Conservation (phyloP, 768 basidiomycete genomes). For the Coprinopsis sp. region DNA sequence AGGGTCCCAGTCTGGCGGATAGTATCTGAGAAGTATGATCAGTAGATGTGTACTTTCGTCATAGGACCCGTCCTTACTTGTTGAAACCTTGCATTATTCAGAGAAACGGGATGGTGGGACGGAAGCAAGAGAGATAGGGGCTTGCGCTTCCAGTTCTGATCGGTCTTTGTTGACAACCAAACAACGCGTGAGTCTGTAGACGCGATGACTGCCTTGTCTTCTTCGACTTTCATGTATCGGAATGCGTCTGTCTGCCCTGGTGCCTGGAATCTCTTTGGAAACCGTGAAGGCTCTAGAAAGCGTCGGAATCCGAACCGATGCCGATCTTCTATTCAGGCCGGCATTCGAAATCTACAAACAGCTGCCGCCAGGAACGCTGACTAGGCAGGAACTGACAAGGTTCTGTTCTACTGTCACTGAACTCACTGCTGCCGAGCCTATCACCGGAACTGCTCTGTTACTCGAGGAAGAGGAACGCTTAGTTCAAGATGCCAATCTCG, state of each 20-base stretch:
- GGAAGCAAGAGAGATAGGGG: too few species aligned
- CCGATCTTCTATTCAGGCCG: slow-evolving; percentile 48
- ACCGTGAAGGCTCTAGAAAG: slow-evolving; percentile 44
- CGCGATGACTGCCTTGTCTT: too few species aligned
- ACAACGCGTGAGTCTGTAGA: too few species aligned
- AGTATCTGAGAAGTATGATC: slow-evolving; percentile 31
- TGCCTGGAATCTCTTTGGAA: slow-evolving; percentile 36
- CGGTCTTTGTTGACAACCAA: too few species aligned
- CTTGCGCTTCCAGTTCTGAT: too few species aligned
- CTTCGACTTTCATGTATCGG: too few species aligned
- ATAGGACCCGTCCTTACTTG: slow-evolving; percentile 27
- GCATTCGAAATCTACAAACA: slow-evolving; percentile 45
- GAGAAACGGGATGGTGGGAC: too few species aligned
- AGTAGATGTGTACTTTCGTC: background rate
- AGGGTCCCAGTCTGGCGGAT: slow-evolving; percentile 48
- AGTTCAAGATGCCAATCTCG: slow-evolving; percentile 13
- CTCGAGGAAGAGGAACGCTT: slow-evolving; percentile 16
- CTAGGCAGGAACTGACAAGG: slow-evolving; percentile 43
- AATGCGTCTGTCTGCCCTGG: slow-evolving; percentile 39
- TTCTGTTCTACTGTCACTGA: slow-evolving; percentile 36
- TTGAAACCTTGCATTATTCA: slow-evolving; percentile 51
- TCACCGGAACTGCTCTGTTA: slow-evolving; percentile 25
- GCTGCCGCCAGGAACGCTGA: slow-evolving; percentile 45
- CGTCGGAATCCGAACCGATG: slow-evolving; percentile 50
- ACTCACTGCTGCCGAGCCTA: slow-evolving; percentile 40